Evolutionary conservation across 495 filamentous ascomycete species (phyloP).

Genomic region (Neurospora sp.): DNA sequence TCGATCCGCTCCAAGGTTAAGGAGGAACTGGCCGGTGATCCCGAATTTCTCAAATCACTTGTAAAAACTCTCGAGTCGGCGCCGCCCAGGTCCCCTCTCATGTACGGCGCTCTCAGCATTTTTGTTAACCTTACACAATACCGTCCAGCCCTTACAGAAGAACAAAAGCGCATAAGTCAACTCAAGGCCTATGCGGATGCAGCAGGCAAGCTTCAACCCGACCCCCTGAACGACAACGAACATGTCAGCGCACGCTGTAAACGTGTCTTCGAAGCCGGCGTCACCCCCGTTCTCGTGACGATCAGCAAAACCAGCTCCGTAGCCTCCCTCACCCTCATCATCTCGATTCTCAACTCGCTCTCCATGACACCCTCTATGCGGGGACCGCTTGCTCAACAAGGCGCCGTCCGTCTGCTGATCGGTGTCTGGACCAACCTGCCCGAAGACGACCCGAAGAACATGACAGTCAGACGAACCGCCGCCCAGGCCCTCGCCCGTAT

Average conservation of each 20-base stretch:
- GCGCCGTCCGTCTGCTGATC: constrained; percentile 75
- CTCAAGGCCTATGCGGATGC: constrained; percentile 90
- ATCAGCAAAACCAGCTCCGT: constrained; percentile 57
- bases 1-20: constrained; percentile 76
- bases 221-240: constrained; percentile 61
- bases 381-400: constrained; percentile 77
- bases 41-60: constrained; percentile 52
- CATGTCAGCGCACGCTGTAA: constrained; percentile 69
- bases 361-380: constrained; percentile 60
- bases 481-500: constrained; percentile 88
- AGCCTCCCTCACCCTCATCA: constrained; percentile 53
- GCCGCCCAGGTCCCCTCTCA: constrained; percentile 52
- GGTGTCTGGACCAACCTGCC: constrained; percentile 51
- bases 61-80: constrained; percentile 52
- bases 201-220: constrained; percentile 49
- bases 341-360: constrained; percentile 67
- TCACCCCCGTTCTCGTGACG: constrained; percentile 62
- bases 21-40: constrained; percentile 61
- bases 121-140: constrained; percentile 75
- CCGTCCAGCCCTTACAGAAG: constrained; percentile 68
- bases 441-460: constrained; percentile 30
- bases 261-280: constrained; percentile 60
- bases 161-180: constrained; percentile 81
- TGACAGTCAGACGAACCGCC: constrained; percentile 43
- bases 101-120: constrained; percentile 78